A percentile compares a stretch with the other conserved stretches of the same genome.
phyloP scores from a whole-genome alignment of 495 filamentous ascomycete species.

The Trichoderma virens region DNA sequence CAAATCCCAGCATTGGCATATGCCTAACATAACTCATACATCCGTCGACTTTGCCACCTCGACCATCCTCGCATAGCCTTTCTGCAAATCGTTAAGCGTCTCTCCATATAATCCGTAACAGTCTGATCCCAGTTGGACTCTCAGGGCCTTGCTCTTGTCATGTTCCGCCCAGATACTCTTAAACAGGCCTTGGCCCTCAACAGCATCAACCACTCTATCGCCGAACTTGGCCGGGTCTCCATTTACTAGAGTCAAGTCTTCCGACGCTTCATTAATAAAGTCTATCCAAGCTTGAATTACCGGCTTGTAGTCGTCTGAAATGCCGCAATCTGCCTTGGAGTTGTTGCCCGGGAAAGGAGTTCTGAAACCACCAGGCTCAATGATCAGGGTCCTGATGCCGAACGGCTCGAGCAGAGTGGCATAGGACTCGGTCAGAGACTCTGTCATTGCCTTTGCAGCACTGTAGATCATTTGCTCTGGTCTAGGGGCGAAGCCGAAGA shows the following conservation, averaged over 20 bases:
- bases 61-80: not conserved
- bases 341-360: conserved; percentile 22
- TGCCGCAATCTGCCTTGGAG: not conserved
- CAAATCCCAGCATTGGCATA: not conserved
- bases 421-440: conserved; percentile 23
- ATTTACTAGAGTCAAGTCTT: not conserved
- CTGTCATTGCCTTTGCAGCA: conserved; percentile 1
- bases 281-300: not conserved
- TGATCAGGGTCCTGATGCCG: conserved; percentile 32
- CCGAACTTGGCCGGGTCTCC: not conserved
- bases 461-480: conserved; percentile 12
- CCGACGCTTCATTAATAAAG: not conserved
- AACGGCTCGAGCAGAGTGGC: conserved; percentile 34
- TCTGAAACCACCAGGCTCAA: conserved; percentile 44
- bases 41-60: not conserved
- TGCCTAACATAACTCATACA: not conserved
- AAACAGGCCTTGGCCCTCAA: not conserved
- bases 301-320: not conserved
- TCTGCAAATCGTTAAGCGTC: not conserved
- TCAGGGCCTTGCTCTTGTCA: not conserved
- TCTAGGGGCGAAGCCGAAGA: conserved; percentile 10
- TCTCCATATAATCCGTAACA: not conserved
- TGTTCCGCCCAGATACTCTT: not conserved
- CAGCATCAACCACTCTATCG: not conserved
- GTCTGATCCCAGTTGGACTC: not conserved